phyloP scores from a whole-genome alignment of 208 protist genomes.

The Phytomonas serpens region DNA sequence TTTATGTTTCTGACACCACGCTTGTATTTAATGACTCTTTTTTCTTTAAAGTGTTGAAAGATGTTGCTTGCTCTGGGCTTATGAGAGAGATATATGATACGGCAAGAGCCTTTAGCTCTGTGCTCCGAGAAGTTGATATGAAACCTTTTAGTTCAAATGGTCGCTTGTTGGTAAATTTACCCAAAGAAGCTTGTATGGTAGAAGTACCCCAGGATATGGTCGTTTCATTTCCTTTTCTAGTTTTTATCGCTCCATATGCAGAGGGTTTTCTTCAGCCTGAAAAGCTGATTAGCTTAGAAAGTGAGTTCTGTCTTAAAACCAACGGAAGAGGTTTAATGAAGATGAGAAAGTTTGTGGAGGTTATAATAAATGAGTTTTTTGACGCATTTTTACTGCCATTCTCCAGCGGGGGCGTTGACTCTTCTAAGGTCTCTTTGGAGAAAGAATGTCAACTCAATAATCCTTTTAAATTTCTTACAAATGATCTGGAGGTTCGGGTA shows the following conservation, averaged over 20 bases:
- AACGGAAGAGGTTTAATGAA: slow-evolving; percentile 7
- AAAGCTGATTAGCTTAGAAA: not conserved
- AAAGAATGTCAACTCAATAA: slow-evolving; percentile 11
- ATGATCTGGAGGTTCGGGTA: slow-evolving; percentile 9
- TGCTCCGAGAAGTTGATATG: slow-evolving; percentile 46
- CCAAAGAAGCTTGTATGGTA: not conserved
- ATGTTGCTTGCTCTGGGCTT: slow-evolving; percentile 35
- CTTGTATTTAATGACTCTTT: slow-evolving; percentile 41
- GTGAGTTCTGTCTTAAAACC: not conserved
- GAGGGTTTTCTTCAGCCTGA: slow-evolving; percentile 46
- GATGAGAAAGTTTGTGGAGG: slow-evolving; percentile 6
- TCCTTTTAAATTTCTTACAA: not conserved
- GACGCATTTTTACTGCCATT: not conserved
- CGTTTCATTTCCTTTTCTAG: slow-evolving; percentile 71
- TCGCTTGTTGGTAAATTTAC: slow-evolving; percentile 5
- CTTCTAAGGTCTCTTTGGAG: not conserved
- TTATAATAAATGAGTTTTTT: not conserved
- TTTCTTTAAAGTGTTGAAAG: slow-evolving; percentile 54
- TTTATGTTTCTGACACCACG: slow-evolving; percentile 14
- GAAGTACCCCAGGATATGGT: slow-evolving; percentile 9
- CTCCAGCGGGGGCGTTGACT: not conserved
- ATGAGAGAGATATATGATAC: slow-evolving; percentile 46
- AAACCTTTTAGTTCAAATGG: slow-evolving; percentile 34
- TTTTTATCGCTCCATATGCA: slow-evolving; percentile 54
- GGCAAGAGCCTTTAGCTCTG: slow-evolving; percentile 42